Percentiles rank a stretch among this genome's conserved stretches.
phyloP scores from a whole-genome alignment of 768 basidiomycete species.

The Mycena maculata region DNA sequence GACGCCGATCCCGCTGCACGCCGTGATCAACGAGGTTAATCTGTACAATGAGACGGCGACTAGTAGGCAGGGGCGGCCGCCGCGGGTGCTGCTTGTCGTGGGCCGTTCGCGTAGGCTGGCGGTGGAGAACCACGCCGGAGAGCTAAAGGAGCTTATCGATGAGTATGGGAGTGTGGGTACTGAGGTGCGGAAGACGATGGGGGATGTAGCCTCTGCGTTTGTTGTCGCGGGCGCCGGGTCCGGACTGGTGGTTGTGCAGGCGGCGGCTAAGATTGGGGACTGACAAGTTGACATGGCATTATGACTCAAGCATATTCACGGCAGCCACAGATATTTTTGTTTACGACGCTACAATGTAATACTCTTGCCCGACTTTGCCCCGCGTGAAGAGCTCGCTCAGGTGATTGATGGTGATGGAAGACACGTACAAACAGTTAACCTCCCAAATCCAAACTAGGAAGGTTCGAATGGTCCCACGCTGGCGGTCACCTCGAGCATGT shows the following conservation, averaged over 20 bases:
- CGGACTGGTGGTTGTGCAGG: slow-evolving; percentile 78
- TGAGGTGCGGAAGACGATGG: slow-evolving; percentile 85
- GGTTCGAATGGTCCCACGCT: too few species aligned
- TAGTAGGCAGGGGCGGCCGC: slow-evolving; percentile 35
- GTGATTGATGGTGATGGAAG: too few species aligned
- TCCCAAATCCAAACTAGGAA: too few species aligned
- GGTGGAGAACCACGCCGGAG: slow-evolving; percentile 76
- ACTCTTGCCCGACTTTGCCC: too few species aligned
- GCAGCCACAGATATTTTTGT: too few species aligned
- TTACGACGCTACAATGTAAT: too few species aligned
- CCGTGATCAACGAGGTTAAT: slow-evolving; percentile 62
- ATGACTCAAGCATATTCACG: too few species aligned
- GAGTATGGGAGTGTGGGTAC: slow-evolving; percentile 64
- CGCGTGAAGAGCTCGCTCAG: too few species aligned
- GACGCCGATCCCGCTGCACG: slow-evolving; percentile 70
- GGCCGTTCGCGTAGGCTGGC: slow-evolving; percentile 84
- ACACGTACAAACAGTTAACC: too few species aligned
- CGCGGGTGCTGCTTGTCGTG: slow-evolving; percentile 69
- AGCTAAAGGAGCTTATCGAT: slow-evolving; percentile 73
- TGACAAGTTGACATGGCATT: too few species aligned
- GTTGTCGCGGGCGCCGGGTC: slow-evolving; percentile 69
- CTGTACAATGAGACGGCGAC: slow-evolving; percentile 26
- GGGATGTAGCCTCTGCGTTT: slow-evolving; percentile 85
- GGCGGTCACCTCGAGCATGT: too few species aligned
- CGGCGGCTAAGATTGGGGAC: slow-evolving; percentile 53